A percentile compares a stretch with the other conserved stretches of the same genome.
Evolutionary conservation across 1,284 basidiomycete species (phyloP).

Genomic region (Malassezia japonica): DNA sequence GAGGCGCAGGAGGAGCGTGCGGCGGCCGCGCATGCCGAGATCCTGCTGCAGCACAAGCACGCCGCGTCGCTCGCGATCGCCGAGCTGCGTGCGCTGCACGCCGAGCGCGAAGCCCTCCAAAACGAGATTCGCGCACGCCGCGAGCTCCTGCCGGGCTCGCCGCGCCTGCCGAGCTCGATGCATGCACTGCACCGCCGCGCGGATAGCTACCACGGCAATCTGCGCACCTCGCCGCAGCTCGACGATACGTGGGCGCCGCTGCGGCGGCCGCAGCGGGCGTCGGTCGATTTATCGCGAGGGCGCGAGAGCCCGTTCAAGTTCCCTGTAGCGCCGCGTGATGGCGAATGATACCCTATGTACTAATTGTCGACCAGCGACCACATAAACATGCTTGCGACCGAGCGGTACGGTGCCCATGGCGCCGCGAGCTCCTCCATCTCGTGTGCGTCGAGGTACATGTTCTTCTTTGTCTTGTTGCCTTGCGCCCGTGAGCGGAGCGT

Average conservation of each 20-base stretch:
- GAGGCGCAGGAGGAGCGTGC: not conserved
- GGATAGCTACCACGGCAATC: not conserved
- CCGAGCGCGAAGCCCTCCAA: not conserved
- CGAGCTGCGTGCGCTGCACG: not conserved
- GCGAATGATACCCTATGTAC: not conserved
- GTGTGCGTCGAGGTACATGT: conserved; percentile 35
- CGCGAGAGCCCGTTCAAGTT: not conserved
- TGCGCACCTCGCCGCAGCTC: not conserved
- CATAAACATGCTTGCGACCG: conserved; percentile 38
- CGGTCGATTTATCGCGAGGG: not conserved
- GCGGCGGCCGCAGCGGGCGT: not conserved
- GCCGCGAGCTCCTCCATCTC: conserved; percentile 40
- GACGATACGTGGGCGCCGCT: not conserved
- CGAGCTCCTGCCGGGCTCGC: not conserved
- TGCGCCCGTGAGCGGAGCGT: conserved; percentile 26
- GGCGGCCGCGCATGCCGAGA: not conserved
- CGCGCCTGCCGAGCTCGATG: not conserved
- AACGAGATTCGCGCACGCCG: not conserved
- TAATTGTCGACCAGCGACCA: conserved; percentile 32
- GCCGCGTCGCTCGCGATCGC: not conserved
- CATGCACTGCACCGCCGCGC: not conserved
- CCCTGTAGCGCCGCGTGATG: not conserved
- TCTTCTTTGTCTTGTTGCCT: conserved; percentile 42
- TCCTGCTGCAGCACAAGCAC: not conserved
- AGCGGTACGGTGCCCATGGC: conserved; percentile 37